Conservation (phyloP, 495 filamentous ascomycete genomes). For the Penicillium verhagenii region DNA sequence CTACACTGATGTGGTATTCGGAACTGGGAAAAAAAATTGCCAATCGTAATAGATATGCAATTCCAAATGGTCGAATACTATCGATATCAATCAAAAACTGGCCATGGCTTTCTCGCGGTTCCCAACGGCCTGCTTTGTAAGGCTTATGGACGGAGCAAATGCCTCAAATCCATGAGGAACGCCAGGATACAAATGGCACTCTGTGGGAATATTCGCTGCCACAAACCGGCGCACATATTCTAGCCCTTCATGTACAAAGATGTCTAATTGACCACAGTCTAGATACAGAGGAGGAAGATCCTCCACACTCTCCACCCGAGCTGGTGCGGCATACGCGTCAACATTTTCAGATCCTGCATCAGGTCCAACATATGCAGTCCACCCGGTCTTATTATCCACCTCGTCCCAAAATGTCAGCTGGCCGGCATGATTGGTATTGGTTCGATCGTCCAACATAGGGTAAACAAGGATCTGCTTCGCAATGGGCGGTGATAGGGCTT, state of each 20-base stretch:
- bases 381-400: constrained; percentile 27
- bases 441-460: constrained; percentile 47
- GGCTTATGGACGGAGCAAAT: constrained; percentile 6
- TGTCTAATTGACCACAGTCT: constrained; percentile 24
- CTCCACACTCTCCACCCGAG: constrained; percentile 16
- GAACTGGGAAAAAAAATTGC: background rate
- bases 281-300: constrained; percentile 30
- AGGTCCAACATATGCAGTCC: constrained; percentile 28
- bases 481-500: constrained; percentile 33
- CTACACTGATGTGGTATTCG: background rate
- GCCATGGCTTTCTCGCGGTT: constrained; percentile 14
- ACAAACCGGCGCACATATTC: constrained; percentile 24
- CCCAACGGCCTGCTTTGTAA: constrained; percentile 1
- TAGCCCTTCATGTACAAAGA: constrained; percentile 25
- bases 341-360: constrained; percentile 15
- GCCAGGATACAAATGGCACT: constrained; percentile 32
- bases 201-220: constrained; percentile 18
- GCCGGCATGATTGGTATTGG: constrained; percentile 8
- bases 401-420: constrained; percentile 17
- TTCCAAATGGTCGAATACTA: too few relatives aligned
- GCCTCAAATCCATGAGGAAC: constrained; percentile 29
- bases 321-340: constrained; percentile 25
- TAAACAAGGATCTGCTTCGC: constrained; percentile 50
- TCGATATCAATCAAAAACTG: constrained; percentile 11
- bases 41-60: background rate